These are phyloP conservation scores for Globisporangium abappressorium DNA, from an alignment of 352 stramenopile species.

Conservation along the genomic window DNA sequence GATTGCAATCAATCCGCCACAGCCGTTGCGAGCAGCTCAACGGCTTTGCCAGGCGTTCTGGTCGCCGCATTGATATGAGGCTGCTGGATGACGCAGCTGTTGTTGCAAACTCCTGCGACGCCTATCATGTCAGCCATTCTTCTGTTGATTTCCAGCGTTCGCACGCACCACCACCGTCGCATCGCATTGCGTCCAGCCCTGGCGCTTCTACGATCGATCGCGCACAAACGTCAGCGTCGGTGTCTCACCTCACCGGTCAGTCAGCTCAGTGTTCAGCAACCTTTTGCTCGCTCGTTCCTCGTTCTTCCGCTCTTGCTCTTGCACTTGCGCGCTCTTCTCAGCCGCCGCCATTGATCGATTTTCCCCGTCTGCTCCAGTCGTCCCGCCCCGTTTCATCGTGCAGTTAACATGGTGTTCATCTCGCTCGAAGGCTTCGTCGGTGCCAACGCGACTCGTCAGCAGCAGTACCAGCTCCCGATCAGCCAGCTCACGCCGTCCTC, in stretches of 20 bases:
- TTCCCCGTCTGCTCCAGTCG: background rate
- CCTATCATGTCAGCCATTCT: background rate
- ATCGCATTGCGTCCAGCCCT: background rate
- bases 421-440: slow-evolving; percentile 65
- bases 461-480: slow-evolving; percentile 14
- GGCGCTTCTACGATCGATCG: background rate
- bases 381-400: no score
- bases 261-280: background rate
- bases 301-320: background rate
- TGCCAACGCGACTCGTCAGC: slow-evolving; percentile 8
- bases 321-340: background rate
- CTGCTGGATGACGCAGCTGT: background rate
- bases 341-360: background rate
- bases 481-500: slow-evolving; percentile 5
- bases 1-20: background rate
- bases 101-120: background rate
- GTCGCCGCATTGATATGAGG: background rate
- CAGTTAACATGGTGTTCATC: slow-evolving; percentile 60
- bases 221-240: background rate
- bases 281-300: background rate
- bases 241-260: slow-evolving; percentile 3
- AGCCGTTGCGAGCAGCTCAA: background rate
- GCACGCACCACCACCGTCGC: background rate
- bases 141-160: background rate
- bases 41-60: background rate